These are phyloP conservation scores for Chaetomium sp. DNA, from an alignment of 2,329 filamentous ascomycete genomes.

Conservation along the genomic window DNA sequence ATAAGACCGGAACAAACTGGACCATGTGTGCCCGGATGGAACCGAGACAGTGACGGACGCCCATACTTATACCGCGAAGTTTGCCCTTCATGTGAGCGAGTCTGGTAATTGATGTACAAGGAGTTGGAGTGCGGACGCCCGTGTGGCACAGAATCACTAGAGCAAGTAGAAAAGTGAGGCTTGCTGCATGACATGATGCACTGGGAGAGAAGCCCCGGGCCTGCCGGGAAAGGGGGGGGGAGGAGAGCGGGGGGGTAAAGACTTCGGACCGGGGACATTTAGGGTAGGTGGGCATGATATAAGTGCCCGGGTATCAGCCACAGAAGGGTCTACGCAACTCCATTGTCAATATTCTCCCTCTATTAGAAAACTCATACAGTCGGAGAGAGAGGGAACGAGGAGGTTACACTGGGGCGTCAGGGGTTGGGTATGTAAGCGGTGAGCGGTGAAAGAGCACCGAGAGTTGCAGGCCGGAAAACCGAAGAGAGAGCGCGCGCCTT, in stretches of 20 bases:
- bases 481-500: not conserved
- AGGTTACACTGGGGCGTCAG: constrained; percentile 1
- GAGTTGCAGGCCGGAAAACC: not conserved
- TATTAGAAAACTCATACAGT: not conserved
- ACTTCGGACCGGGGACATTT: not conserved
- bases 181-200: constrained; percentile 8
- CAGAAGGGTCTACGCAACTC: not conserved
- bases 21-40: not conserved
- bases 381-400: not conserved
- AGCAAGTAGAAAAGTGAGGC: constrained; percentile 27
- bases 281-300: not conserved
- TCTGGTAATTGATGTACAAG: not conserved
- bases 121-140: not conserved
- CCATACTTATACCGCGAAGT: constrained; percentile 13
- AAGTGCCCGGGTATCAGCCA: not conserved
- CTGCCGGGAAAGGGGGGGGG: too few relatives aligned
- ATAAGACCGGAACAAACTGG: not conserved
- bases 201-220: not conserved
- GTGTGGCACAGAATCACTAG: not conserved
- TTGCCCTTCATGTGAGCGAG: not conserved
- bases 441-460: constrained; percentile 12
- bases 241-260: not conserved
- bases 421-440: not conserved
- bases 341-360: not conserved
- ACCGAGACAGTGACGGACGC: not conserved